Evolutionary conservation across 129 eudicot genomes (phyloP).

Genomic region (Erigeron canadensis): DNA sequence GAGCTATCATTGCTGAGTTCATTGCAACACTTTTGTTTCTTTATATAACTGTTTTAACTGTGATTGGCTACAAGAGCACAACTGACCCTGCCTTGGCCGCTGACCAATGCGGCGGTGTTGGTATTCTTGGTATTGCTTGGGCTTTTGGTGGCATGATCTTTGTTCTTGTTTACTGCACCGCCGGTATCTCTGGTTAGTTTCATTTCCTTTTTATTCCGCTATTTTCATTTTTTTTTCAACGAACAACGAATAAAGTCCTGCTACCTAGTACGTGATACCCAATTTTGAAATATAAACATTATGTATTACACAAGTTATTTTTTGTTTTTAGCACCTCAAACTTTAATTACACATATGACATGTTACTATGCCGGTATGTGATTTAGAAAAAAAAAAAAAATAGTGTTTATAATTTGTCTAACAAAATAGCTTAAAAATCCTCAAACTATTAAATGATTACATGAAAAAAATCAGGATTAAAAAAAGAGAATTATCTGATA

Average conservation of each 20-base stretch:
- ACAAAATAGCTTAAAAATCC: too few relatives aligned
- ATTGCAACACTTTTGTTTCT: conserved; percentile 71
- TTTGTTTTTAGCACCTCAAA: too few relatives aligned
- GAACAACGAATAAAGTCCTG: background rate
- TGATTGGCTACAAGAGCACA: conserved; percentile 73
- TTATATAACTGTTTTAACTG: conserved; percentile 62
- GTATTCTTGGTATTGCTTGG: conserved; percentile 82
- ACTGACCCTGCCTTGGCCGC: conserved; percentile 29
- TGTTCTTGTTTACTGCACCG: conserved; percentile 89
- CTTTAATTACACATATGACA: too few relatives aligned
- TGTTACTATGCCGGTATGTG: too few relatives aligned
- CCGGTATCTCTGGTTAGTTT: conserved; percentile 74
- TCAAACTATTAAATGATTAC: too few relatives aligned
- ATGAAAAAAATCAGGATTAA: too few relatives aligned
- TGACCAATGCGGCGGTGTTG: conserved; percentile 75
- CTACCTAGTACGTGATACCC: too few relatives aligned
- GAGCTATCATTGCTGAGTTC: conserved; percentile 79
- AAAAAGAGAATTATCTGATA: too few relatives aligned
- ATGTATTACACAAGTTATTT: too few relatives aligned
- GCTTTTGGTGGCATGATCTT: conserved; percentile 91
- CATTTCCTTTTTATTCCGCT: background rate
- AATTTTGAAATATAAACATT: too few relatives aligned
- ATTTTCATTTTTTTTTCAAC: background rate
- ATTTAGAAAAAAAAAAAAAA: too few relatives aligned
- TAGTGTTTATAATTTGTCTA: too few relatives aligned